Evolutionary conservation across 768 basidiomycete species (phyloP).

Genomic region (Leccinum pellstonianum): DNA sequence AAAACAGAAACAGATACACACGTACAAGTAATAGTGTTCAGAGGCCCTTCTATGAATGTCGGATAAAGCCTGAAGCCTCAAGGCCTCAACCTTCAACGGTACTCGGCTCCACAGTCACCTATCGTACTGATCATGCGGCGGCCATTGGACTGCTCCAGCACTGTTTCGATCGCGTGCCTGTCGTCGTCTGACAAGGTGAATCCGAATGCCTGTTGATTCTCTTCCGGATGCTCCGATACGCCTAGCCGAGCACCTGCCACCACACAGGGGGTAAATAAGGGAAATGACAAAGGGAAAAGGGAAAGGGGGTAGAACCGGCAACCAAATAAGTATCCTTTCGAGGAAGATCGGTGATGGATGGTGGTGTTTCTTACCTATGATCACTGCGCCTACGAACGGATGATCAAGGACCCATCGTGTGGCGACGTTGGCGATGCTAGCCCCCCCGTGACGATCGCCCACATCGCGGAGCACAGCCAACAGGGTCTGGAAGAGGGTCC

Average conservation of each 20-base stretch:
- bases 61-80: neutral
- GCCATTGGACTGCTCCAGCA: slow-evolving; percentile 62
- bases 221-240: slow-evolving; percentile 68
- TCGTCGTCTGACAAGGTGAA: slow-evolving; percentile 59
- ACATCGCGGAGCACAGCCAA: slow-evolving; percentile 58
- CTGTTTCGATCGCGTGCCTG: slow-evolving; percentile 57
- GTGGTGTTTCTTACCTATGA: slow-evolving; percentile 53
- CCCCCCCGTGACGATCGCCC: slow-evolving; percentile 62
- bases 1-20: neutral
- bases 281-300: neutral
- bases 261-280: neutral
- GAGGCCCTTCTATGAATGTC: neutral
- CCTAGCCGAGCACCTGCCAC: slow-evolving; percentile 62
- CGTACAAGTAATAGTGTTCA: neutral
- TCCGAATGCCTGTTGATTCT: slow-evolving; percentile 62
- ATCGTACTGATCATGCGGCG: slow-evolving; percentile 61
- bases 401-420: slow-evolving; percentile 85
- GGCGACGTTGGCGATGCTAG: slow-evolving; percentile 75
- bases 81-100: slow-evolving; percentile 40
- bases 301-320: slow-evolving; percentile 28
- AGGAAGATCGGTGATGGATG: slow-evolving; percentile 5
- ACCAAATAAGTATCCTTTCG: neutral
- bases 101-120: slow-evolving; percentile 85
- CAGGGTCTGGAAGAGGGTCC: slow-evolving; percentile 72
- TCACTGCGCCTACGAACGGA: slow-evolving; percentile 70